Conservation (phyloP, 495 filamentous ascomycete species). For the Aspergillus nidulans region DNA sequence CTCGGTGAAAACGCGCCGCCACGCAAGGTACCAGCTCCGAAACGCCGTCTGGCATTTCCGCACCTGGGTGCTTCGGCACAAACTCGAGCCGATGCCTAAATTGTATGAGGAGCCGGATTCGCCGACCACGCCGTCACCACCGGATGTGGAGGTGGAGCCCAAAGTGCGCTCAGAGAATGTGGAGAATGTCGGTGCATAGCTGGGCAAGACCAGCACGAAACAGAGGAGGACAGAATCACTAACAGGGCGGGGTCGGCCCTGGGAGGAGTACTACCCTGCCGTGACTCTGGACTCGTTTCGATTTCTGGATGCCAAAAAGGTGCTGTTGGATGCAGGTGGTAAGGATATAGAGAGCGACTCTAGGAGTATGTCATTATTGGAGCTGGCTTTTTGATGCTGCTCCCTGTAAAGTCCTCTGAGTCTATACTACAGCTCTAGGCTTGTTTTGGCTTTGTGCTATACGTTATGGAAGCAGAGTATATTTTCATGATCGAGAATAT, state of each 20-base stretch:
- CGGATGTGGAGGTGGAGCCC: neutral
- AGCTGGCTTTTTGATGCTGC: no score
- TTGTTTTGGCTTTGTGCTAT: no score
- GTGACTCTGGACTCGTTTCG: no score
- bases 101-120: constrained; percentile 37
- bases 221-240: neutral
- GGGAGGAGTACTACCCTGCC: neutral
- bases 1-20: constrained; percentile 46
- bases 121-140: neutral
- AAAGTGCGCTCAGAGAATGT: neutral
- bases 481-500: no score
- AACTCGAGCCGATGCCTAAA: constrained; percentile 40
- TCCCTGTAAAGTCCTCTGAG: no score
- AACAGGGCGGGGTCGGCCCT: neutral
- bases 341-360: no score
- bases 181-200: neutral
- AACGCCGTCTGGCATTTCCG: constrained; percentile 50
- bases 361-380: no score
- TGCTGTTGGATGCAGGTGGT: neutral
- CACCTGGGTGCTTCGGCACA: constrained; percentile 46
- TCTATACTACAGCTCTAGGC: no score
- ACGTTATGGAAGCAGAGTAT: no score
- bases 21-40: constrained; percentile 43
- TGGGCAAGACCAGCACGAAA: neutral
- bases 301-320: no score